phyloP scores from a whole-genome alignment of 2,329 filamentous ascomycete genomes.

The Fusarium torulosum region DNA sequence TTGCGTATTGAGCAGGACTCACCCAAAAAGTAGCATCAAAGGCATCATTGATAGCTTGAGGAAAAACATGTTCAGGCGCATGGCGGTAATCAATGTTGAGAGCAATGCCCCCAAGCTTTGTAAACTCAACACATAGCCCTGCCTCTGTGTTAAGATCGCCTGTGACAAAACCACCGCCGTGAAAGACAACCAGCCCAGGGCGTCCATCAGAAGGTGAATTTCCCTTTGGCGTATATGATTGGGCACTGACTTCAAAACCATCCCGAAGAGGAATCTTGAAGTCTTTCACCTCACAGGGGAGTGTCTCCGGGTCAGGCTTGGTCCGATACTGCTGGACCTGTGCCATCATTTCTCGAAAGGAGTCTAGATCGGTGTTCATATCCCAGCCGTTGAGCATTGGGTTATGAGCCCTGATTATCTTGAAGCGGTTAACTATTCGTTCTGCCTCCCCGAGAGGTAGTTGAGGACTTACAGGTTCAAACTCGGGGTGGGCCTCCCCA shows the following conservation, averaged over 20 bases:
- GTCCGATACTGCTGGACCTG: conserved; percentile 24
- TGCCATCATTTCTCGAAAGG: conserved; percentile 39
- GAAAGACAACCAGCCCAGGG: conserved; percentile 47
- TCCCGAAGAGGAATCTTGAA: conserved; percentile 43
- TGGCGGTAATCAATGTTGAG: conserved; percentile 48
- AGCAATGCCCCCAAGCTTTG: conserved; percentile 45
- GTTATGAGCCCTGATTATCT: conserved; percentile 32
- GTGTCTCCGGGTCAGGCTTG: conserved; percentile 24
- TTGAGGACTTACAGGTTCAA: conserved; percentile 23
- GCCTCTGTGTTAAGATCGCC: conserved; percentile 46
- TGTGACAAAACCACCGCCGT: conserved; percentile 47
- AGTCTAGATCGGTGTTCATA: conserved; percentile 40
- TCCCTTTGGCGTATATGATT: conserved; percentile 42
- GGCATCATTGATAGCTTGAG: conserved; percentile 47
- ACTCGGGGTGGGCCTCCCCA: conserved; percentile 36
- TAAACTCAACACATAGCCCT: conserved; percentile 45
- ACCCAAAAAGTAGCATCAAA: conserved; percentile 49
- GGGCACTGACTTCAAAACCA: conserved; percentile 32
- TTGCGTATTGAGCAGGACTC: neutral
- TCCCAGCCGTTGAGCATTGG: conserved; percentile 42
- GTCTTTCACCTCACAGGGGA: conserved; percentile 41
- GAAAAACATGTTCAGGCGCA: conserved; percentile 49
- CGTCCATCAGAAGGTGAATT: conserved; percentile 25
- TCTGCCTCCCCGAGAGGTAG: neutral
- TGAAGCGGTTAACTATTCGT: conserved; percentile 3